These are phyloP conservation scores for Ceratobasidium sp. DNA, from an alignment of 1,284 basidiomycete genomes.

Conservation along the genomic window DNA sequence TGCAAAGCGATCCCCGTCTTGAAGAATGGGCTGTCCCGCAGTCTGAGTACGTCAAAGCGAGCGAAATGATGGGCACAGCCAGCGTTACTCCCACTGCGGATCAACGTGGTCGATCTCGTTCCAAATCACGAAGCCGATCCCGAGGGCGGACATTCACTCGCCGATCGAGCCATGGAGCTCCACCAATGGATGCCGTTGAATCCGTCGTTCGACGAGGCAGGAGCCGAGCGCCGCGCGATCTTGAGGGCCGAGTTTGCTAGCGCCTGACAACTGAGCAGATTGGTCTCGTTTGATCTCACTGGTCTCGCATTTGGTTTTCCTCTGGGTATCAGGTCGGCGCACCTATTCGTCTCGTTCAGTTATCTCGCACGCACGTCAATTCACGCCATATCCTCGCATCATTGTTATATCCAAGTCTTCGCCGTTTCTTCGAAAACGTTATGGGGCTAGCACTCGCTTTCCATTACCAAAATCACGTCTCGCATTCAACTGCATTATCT, in stretches of 20 bases:
- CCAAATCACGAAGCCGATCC: slow-evolving; percentile 31
- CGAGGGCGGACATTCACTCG: slow-evolving; percentile 41
- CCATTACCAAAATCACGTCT: slow-evolving; percentile 42
- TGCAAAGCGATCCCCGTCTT: slow-evolving; percentile 21
- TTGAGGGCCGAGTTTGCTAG: slow-evolving; percentile 38
- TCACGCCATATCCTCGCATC: slow-evolving; percentile 44
- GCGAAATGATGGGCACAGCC: slow-evolving; percentile 8
- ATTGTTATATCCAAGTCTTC: slow-evolving; percentile 28
- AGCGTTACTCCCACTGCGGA: slow-evolving; percentile 41
- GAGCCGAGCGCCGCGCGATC: slow-evolving; percentile 40
- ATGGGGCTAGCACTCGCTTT: slow-evolving; percentile 33
- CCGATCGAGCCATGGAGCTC: slow-evolving; percentile 38
- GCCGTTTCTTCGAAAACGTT: slow-evolving; percentile 41
- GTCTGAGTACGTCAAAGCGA: slow-evolving; percentile 27
- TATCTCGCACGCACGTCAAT: slow-evolving; percentile 42
- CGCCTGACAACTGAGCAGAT: slow-evolving; percentile 14
- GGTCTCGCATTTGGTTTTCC: slow-evolving; percentile 43
- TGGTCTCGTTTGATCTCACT: slow-evolving; percentile 39
- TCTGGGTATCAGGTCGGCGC: slow-evolving; percentile 41
- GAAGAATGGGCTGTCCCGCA: slow-evolving; percentile 39
- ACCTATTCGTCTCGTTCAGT: slow-evolving; percentile 33
- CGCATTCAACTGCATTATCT: slow-evolving; percentile 48
- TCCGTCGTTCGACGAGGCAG: slow-evolving; percentile 40
- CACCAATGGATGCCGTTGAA: slow-evolving; percentile 5
- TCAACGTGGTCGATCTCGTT: slow-evolving; percentile 11